A percentile compares a stretch with the other conserved stretches of the same genome.
These are phyloP conservation scores for Adiantum capillusveneris DNA, from an alignment of 75 land plant genomes.

Conservation along the genomic window DNA sequence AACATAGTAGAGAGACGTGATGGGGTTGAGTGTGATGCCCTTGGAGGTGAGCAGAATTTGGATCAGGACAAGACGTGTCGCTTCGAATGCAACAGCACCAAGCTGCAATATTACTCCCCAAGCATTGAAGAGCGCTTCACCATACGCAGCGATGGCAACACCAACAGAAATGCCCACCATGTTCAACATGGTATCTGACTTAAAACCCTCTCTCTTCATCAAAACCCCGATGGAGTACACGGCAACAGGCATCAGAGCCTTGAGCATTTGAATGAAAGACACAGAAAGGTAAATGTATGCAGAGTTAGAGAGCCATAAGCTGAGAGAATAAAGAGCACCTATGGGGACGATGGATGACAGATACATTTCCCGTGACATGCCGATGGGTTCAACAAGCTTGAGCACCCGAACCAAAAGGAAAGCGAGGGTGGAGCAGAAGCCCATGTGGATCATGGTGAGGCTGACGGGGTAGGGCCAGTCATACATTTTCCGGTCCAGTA, in stretches of 20 bases:
- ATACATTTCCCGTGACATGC: constrained; percentile 67
- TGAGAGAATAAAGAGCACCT: constrained; percentile 81
- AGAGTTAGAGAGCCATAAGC: constrained; percentile 95
- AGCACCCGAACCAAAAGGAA: constrained; percentile 60
- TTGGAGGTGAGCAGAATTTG: constrained; percentile 86
- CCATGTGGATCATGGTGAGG: constrained; percentile 97
- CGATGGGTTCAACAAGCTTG: constrained; percentile 74
- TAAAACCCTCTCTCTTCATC: constrained; percentile 59
- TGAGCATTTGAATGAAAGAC: constrained; percentile 98
- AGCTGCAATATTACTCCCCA: constrained; percentile 77
- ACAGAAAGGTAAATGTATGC: constrained; percentile 95
- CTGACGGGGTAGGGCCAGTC: constrained; percentile 95
- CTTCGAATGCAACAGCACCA: constrained; percentile 82
- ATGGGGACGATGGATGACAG: constrained; percentile 85
- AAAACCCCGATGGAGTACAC: constrained; percentile 72
- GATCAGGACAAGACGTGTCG: constrained; percentile 80
- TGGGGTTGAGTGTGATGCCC: constrained; percentile 85
- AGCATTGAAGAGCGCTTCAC: constrained; percentile 72
- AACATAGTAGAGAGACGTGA: constrained; percentile 88
- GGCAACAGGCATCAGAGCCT: constrained; percentile 98
- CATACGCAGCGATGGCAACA: constrained; percentile 92
- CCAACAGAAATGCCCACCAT: constrained; percentile 87
- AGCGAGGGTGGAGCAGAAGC: constrained; percentile 86
- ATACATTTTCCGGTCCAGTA: constrained; percentile 90
- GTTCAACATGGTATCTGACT: constrained; percentile 55